These are phyloP conservation scores for Entonaema liquescens DNA, from an alignment of 495 filamentous ascomycete species.

Conservation along the genomic window DNA sequence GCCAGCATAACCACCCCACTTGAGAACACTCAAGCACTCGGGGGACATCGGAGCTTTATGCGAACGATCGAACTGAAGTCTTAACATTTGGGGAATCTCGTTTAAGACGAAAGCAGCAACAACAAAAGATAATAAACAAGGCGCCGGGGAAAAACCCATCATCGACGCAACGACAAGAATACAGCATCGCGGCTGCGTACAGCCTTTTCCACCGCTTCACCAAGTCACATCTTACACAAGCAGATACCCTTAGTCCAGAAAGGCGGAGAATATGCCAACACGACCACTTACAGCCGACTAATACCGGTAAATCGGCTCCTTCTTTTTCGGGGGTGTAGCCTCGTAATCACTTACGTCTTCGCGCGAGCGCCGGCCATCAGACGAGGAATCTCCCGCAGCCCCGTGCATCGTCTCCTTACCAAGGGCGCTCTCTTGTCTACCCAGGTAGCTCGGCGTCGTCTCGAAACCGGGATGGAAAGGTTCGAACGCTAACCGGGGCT, in stretches of 20 bases:
- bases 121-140: constrained; percentile 12
- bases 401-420: constrained; percentile 51
- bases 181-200: constrained; percentile 9
- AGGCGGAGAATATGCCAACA: background rate
- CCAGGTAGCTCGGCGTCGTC: constrained; percentile 47
- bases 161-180: constrained; percentile 15
- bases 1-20: background rate
- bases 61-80: constrained; percentile 16
- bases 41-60: background rate
- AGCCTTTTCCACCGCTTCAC: constrained; percentile 8
- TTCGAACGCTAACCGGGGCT: constrained; percentile 52
- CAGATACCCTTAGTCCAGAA: background rate
- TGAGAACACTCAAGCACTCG: background rate
- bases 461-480: constrained; percentile 63
- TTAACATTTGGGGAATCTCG: constrained; percentile 38
- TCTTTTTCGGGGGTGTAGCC: constrained; percentile 36
- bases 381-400: constrained; percentile 13
- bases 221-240: background rate
- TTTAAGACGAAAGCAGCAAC: constrained; percentile 7
- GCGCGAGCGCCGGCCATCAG: constrained; percentile 18
- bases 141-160: background rate
- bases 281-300: constrained; percentile 18
- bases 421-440: constrained; percentile 48
- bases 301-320: constrained; percentile 52
- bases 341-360: constrained; percentile 34